phyloP scores from a whole-genome alignment of 805 yeast species.

The Candida mattraensis region DNA sequence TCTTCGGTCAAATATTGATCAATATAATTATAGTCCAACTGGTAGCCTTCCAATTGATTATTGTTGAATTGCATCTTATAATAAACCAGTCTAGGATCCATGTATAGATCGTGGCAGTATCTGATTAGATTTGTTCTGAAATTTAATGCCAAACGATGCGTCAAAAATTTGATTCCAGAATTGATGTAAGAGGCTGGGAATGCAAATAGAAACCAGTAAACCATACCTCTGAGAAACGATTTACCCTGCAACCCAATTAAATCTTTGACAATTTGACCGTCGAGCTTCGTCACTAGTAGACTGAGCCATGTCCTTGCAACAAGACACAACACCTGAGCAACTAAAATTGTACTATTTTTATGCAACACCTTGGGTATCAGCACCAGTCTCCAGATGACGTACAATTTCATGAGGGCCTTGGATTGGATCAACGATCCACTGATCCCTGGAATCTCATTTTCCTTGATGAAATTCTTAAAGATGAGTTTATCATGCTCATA shows the following conservation, averaged over 20 bases:
- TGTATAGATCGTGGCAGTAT: conserved; percentile 85
- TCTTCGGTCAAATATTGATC: conserved; percentile 89
- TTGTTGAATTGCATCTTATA: conserved; percentile 73
- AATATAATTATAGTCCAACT: conserved; percentile 55
- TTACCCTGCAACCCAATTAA: conserved; percentile 78
- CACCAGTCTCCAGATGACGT: conserved; percentile 70
- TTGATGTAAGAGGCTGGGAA: conserved; percentile 92
- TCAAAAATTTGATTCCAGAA: conserved; percentile 81
- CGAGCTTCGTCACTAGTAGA: conserved; percentile 80
- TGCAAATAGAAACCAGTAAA: conserved; percentile 86
- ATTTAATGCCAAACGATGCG: conserved; percentile 72
- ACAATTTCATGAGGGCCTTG: conserved; percentile 68
- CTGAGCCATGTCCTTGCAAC: conserved; percentile 85
- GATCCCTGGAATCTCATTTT: conserved; percentile 18
- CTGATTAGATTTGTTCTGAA: conserved; percentile 83
- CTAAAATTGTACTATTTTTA: conserved; percentile 62
- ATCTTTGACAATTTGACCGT: conserved; percentile 89
- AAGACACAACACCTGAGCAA: conserved; percentile 71
- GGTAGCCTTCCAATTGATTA: conserved; percentile 33
- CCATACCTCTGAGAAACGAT: conserved; percentile 72
- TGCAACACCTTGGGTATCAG: conserved; percentile 74
- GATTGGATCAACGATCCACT: conserved; percentile 38
- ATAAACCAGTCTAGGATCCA: conserved; percentile 77
- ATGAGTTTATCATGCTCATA: conserved; percentile 57
- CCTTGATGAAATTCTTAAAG: conserved; percentile 46